A percentile compares a stretch with the other conserved stretches of the same genome.
Conservation (phyloP, 2,329 filamentous ascomycete species). For the Rosellinia necatrix region DNA sequence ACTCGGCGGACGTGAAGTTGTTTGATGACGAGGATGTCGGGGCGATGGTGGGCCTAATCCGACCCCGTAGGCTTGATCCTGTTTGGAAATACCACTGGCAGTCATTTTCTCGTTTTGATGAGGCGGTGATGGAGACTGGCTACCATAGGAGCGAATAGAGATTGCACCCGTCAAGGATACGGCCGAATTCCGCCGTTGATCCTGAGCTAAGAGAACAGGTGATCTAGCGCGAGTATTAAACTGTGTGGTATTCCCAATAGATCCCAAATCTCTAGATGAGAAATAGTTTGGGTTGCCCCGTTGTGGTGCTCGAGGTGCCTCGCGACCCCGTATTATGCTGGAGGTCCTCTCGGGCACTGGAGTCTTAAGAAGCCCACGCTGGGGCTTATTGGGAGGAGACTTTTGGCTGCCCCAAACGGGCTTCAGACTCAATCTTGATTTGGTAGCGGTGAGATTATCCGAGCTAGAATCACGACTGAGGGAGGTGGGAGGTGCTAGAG, state of each 20-base stretch:
- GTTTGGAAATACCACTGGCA: conserved; percentile 11
- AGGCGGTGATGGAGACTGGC: conserved; percentile 49
- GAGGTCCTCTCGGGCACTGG: conserved; percentile 41
- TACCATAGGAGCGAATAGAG: conserved; percentile 54
- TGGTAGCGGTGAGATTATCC: conserved; percentile 32
- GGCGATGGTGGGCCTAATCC: conserved; percentile 28
- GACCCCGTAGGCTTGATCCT: conserved; percentile 22
- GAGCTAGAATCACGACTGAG: conserved; percentile 53
- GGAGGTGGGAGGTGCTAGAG: conserved; percentile 52
- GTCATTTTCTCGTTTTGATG: conserved; percentile 1
- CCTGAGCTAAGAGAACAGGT: conserved; percentile 56
- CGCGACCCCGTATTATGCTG: conserved; percentile 40
- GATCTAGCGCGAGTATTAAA: conserved; percentile 50
- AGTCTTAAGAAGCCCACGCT: conserved; percentile 32
- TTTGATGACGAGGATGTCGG: conserved; percentile 37
- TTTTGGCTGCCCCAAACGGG: conserved; percentile 36
- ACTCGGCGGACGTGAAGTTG: conserved; percentile 38
- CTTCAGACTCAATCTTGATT: conserved; percentile 30
- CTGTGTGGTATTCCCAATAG: conserved; percentile 31
- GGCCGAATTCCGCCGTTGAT: conserved; percentile 57
- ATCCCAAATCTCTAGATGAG: conserved; percentile 46
- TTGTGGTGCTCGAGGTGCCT: conserved; percentile 43
- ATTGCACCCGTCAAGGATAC: conserved; percentile 62
- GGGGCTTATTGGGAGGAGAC: conserved; percentile 26
- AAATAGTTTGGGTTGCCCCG: conserved; percentile 47